Base-by-base conservation (phyloP, 1,139 yeast species). In the Sugiyamaella castrensis region DNA sequence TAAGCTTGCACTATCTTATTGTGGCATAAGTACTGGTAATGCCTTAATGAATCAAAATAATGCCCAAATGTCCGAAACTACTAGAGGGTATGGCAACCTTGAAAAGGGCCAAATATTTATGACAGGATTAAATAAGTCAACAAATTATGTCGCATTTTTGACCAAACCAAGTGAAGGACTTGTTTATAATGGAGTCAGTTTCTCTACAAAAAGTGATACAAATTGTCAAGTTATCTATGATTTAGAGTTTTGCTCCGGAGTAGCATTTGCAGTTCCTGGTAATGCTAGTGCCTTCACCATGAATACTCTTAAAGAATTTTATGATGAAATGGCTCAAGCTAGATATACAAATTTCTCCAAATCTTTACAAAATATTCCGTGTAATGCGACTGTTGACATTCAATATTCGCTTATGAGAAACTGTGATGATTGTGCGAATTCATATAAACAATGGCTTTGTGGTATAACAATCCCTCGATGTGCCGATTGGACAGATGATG, bases 391-490 rank as follows among this genome's bases (percentile, higher is more conserved):
- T 9, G 66, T 71, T n/a, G 91, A 82, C 53, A 76, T 87, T 0
- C 63, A 79, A 6, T 92, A 78, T 67, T 87, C 96, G 1, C 88
- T 95, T 12, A 62, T 89, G 30, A 67, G 80, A 44, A 73, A 82
- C 0, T 92, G 98, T 61, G 75, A 71, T 10, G 83, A 87, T 60
- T 92, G 98, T 65, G 76, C 78, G 1, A 59, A 66, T 2, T 75
- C 92, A 1, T 92, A 92, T 65, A 82, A 81, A 60, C 76, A 84
- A 60, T 92, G 98, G 98, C 73, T 92, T 15, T 92, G 98, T 69
- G 77, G 95, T 0, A 88, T 87, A 4, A 74, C 89, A 0, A 86
- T 92, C n/a, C 98, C 98, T 0, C 71, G 98, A 32, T 92, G 98
- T 61, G 74, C 84, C 1, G 75, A 71, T 47, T 63, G 67, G 64